Percentiles rank a stretch among this genome's conserved stretches.
Evolutionary conservation across 805 yeast genomes (phyloP).

Genomic region (Torulaspora delbrueckii): DNA sequence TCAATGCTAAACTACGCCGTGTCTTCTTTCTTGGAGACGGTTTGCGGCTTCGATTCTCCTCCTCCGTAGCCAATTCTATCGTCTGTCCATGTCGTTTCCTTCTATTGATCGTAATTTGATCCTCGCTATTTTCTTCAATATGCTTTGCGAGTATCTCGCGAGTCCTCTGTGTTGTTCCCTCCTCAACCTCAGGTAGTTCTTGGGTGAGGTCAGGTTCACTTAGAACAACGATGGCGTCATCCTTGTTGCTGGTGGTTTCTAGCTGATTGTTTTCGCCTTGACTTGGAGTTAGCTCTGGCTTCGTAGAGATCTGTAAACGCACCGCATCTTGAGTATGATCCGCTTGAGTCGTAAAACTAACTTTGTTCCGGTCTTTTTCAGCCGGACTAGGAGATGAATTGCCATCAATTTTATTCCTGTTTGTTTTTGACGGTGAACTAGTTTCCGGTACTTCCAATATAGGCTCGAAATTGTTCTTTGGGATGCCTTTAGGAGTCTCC

Average conservation of each 20-base stretch:
- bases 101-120: neutral
- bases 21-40: slow-evolving; percentile 6
- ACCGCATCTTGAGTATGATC: slow-evolving; percentile 11
- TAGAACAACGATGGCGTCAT: slow-evolving; percentile 10
- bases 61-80: slow-evolving; percentile 3
- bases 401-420: slow-evolving; percentile 1
- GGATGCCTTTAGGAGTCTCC: slow-evolving; percentile 4
- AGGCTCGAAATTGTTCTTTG: slow-evolving; percentile 7
- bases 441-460: slow-evolving; percentile 22
- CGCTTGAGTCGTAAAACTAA: neutral
- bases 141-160: neutral
- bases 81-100: slow-evolving; percentile 5
- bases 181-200: slow-evolving; percentile 32
- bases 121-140: neutral
- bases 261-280: slow-evolving; percentile 1
- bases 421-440: slow-evolving; percentile 19
- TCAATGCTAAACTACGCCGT: neutral
- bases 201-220: slow-evolving; percentile 31
- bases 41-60: slow-evolving; percentile 4
- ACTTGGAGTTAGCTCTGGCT: slow-evolving; percentile 7
- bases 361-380: neutral
- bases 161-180: slow-evolving; percentile 7
- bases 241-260: neutral
- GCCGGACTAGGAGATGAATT: slow-evolving; percentile 6
- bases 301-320: slow-evolving; percentile 18